phyloP scores from a whole-genome alignment of 2,329 filamentous ascomycete genomes.

The Pseudogymnoascus sp. region DNA sequence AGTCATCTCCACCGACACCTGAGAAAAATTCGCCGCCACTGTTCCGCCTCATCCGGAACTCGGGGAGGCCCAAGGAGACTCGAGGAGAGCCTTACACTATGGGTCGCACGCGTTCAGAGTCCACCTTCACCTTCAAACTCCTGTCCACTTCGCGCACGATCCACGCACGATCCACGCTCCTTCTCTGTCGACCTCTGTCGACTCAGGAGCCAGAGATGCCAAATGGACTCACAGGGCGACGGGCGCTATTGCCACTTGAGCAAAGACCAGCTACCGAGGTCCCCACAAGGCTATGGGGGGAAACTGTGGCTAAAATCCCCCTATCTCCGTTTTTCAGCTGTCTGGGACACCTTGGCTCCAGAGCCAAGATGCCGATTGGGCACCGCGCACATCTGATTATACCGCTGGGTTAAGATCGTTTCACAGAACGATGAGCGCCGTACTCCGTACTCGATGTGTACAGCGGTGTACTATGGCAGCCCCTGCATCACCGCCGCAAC shows the following conservation, averaged over 20 bases:
- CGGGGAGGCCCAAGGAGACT: background rate
- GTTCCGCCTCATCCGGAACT: background rate
- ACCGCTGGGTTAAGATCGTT: slow-evolving; percentile 3
- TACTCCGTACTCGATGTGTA: background rate
- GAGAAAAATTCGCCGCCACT: background rate
- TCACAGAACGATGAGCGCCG: background rate
- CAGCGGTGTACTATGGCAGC: background rate
- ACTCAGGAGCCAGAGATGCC: background rate
- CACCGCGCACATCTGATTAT: background rate
- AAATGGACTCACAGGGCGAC: background rate
- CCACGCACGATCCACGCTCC: background rate
- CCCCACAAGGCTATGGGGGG: background rate
- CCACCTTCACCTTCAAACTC: background rate
- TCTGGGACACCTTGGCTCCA: background rate
- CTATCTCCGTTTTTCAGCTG: slow-evolving; percentile 6
- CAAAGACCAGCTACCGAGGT: background rate
- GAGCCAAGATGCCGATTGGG: background rate
- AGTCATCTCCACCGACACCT: background rate
- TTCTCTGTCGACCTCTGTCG: background rate
- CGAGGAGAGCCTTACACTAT: background rate
- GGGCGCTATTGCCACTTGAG: background rate
- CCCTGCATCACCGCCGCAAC: slow-evolving; percentile 3
- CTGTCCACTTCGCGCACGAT: background rate
- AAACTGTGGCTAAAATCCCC: background rate
- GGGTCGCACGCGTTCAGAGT: background rate